Evolutionary conservation across 768 basidiomycete species (phyloP).

Genomic region (Leccinum disarticulatum): DNA sequence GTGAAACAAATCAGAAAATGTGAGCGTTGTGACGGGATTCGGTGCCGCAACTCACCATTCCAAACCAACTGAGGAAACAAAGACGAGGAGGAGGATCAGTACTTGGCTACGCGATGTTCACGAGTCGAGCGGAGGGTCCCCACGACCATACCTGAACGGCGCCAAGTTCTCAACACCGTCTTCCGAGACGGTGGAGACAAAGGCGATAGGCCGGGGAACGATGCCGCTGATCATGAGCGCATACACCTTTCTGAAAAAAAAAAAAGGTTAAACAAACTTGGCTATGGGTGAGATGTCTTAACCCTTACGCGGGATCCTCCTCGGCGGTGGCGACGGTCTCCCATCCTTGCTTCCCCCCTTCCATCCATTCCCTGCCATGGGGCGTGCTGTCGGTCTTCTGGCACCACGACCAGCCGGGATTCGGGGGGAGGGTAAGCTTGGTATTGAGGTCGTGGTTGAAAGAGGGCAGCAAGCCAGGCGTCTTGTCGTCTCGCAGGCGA

Average conservation of each 20-base stretch:
- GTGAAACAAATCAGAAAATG: no score
- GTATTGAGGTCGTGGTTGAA: slow-evolving; percentile 14
- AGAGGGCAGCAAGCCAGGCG: slow-evolving; percentile 13
- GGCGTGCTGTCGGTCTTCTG: slow-evolving; percentile 26
- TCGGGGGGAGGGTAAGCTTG: slow-evolving; percentile 31
- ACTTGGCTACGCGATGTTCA: neutral
- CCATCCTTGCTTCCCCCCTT: slow-evolving; percentile 37
- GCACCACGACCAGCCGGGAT: slow-evolving; percentile 32
- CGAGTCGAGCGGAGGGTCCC: neutral
- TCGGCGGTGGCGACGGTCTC: slow-evolving; percentile 28
- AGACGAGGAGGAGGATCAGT: neutral
- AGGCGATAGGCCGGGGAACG: slow-evolving; percentile 41
- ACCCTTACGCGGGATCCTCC: slow-evolving; percentile 27
- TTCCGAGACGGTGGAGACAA: slow-evolving; percentile 36
- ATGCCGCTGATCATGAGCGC: slow-evolving; percentile 37
- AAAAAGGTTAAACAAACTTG: no score
- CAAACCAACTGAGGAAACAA: slow-evolving; percentile 22
- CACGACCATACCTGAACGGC: slow-evolving; percentile 29
- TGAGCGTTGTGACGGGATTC: neutral
- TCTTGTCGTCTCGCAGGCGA: neutral
- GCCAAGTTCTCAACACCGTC: slow-evolving; percentile 37
- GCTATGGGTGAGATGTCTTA: no score
- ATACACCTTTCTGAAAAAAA: slow-evolving; percentile 29
- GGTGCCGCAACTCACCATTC: slow-evolving; percentile 21
- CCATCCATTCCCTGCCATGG: slow-evolving; percentile 31